Percentiles rank a stretch among this genome's conserved stretches.
These are phyloP conservation scores for Wickerhamiella australiensis DNA, from an alignment of 805 yeast species.

Conservation along the genomic window DNA sequence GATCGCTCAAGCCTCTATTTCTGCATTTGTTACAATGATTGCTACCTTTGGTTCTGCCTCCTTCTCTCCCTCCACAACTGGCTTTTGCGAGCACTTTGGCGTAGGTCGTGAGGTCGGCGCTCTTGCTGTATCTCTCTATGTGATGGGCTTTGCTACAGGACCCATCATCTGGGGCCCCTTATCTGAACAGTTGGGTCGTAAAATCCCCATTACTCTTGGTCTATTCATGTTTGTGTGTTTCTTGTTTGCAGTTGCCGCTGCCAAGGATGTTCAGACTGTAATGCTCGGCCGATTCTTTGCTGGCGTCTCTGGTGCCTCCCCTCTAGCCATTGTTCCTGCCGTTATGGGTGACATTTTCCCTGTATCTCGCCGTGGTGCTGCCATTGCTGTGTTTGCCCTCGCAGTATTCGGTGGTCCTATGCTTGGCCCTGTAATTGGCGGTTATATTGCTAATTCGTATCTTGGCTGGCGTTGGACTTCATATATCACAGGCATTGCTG, in stretches of 20 bases:
- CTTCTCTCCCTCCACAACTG: slow-evolving; percentile 1
- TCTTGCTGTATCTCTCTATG: slow-evolving; percentile 45
- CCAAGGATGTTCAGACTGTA: slow-evolving; percentile 40
- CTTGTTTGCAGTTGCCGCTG: slow-evolving; percentile 40
- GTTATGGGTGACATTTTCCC: slow-evolving; percentile 44
- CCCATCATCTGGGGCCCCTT: slow-evolving; percentile 55
- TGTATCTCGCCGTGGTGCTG: slow-evolving; percentile 41
- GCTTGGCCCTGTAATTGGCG: slow-evolving; percentile 70
- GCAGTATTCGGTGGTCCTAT: slow-evolving; percentile 71
- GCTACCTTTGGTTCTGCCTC: slow-evolving; percentile 11
- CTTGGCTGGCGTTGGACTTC: slow-evolving; percentile 49
- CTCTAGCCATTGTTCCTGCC: slow-evolving; percentile 49
- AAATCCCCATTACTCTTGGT: slow-evolving; percentile 33
- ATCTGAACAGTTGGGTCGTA: slow-evolving; percentile 42
- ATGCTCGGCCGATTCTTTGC: slow-evolving; percentile 45
- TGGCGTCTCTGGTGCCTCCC: slow-evolving; percentile 50
- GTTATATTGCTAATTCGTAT: slow-evolving; percentile 65
- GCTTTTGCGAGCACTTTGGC: slow-evolving; percentile 32
- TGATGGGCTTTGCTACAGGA: slow-evolving; percentile 57
- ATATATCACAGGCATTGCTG: slow-evolving; percentile 37
- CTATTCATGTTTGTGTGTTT: slow-evolving; percentile 29
- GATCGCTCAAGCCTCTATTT: background rate
- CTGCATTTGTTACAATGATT: slow-evolving; percentile 17
- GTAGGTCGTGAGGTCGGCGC: slow-evolving; percentile 54
- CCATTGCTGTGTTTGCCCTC: slow-evolving; percentile 38